These are phyloP conservation scores for Colletotrichum tamarilloi DNA, from an alignment of 2,329 filamentous ascomycete species.

Conservation along the genomic window DNA sequence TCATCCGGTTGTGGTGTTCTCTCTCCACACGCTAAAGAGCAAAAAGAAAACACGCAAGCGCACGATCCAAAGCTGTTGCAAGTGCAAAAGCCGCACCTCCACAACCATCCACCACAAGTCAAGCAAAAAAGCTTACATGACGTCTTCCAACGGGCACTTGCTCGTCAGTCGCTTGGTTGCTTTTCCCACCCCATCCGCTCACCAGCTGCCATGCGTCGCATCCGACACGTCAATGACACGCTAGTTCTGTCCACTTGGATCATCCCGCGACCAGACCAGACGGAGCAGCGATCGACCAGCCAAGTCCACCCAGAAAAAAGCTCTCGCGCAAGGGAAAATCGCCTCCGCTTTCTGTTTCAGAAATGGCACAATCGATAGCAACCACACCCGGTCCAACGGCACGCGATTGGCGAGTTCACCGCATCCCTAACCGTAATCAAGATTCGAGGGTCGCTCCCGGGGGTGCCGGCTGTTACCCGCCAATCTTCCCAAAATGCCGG, in stretches of 20 bases:
- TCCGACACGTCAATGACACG: constrained; percentile 32
- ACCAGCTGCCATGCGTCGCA: constrained; percentile 18
- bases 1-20: background rate
- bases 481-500: constrained; percentile 24
- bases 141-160: constrained; percentile 18
- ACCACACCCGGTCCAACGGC: constrained; percentile 3
- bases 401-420: constrained; percentile 26
- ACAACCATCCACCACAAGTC: background rate
- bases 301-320: background rate
- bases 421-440: constrained; percentile 20
- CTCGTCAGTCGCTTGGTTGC: constrained; percentile 2
- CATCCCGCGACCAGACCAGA: constrained; percentile 18
- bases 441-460: constrained; percentile 17
- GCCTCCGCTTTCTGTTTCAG: constrained; percentile 33
- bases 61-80: background rate
- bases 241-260: constrained; percentile 25
- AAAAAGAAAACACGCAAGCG: background rate
- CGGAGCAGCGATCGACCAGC: constrained; percentile 19
- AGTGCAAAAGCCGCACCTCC: background rate
- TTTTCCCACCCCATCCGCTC: background rate
- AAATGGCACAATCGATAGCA: constrained; percentile 20
- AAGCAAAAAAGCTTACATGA: background rate
- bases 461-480: constrained; percentile 16
- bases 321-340: background rate
- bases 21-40: too few species aligned